Base-by-base conservation (phyloP, 148 eudicot species). In the Rhododendron ovatum region DNA sequence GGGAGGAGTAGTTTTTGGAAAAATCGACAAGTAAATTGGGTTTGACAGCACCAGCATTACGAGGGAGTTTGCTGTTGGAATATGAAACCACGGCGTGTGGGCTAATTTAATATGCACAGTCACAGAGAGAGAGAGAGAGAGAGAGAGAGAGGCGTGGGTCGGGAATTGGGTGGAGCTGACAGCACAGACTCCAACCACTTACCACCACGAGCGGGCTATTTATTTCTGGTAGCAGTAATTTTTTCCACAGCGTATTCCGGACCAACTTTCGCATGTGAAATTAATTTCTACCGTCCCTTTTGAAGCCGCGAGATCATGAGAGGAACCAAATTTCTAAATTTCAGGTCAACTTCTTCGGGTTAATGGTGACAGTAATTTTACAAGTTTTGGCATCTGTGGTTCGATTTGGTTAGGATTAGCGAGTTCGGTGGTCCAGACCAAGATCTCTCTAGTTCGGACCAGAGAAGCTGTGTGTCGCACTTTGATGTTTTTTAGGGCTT, bases 41-140 rank as follows among this genome's bases (percentile, higher is more conserved):
- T 78, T 78, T 78, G 81, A 78, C 81, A 9, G 30, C 48, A 37
- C 41, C 41, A 75, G 79, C 53, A 41, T 78, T 78, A 45, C 53
- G 26, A 71, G 28, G 50, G 81, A 41, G 53, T 43, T 18, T 43
- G 81, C 28, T 43, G 81, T 78, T 78, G 81, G 81, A 78, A 78
- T 78, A 78, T 3, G 53, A 45, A 78, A 78, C 81, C 28, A 24
- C 28, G 30, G 81, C 81, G 81, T 78, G 81, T 78, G 81, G 81
- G 81, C 80, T 13, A 3, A 5, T 15, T 39, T 3, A 20, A 74
- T 33, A 74, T 14, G 43, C 67, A 61, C 10, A 61, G 1, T 22
- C 53, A 50, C 2, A 26, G 76, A 11, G 76, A 37, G 80, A 24
- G 45, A 39, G 78, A 37, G 78, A 33, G 10, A 35, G 78, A 30